These are phyloP conservation scores for Phytophthora megakarya DNA, from an alignment of 352 stramenopile genomes.

Conservation along the genomic window DNA sequence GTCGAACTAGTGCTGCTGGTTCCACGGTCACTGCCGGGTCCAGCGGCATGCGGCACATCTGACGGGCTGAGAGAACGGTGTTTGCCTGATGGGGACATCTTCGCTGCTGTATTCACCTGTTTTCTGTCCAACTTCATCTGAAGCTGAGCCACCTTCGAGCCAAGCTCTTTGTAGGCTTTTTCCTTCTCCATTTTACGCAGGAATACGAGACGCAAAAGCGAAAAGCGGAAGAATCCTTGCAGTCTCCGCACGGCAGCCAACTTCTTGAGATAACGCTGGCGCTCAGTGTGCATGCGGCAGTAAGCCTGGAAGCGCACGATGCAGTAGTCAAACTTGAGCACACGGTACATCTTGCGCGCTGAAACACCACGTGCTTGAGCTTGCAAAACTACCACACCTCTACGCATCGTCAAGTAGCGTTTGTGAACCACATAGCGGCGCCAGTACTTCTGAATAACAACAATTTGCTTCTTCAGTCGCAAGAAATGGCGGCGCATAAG, in stretches of 20 bases:
- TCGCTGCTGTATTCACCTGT: constrained; percentile 42
- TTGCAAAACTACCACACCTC: constrained; percentile 62
- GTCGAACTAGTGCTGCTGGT: constrained; percentile 40
- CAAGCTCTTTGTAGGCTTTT: constrained; percentile 74
- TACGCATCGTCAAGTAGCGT: constrained; percentile 56
- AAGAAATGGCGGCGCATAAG: constrained; percentile 60
- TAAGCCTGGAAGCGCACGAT: constrained; percentile 80
- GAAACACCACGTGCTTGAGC: constrained; percentile 57
- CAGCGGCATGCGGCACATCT: constrained; percentile 25
- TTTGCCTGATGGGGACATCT: constrained; percentile 52
- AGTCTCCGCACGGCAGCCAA: constrained; percentile 53
- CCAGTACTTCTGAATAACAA: constrained; percentile 80
- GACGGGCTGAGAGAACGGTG: constrained; percentile 33
- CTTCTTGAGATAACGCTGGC: constrained; percentile 60
- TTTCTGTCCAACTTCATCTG: constrained; percentile 76
- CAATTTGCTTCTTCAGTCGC: constrained; percentile 45
- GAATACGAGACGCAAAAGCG: constrained; percentile 74
- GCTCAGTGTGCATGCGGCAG: constrained; percentile 59
- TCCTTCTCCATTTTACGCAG: constrained; percentile 83
- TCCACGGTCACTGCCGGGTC: constrained; percentile 20
- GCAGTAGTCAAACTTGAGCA: constrained; percentile 79
- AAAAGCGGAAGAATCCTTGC: constrained; percentile 83
- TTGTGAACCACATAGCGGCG: constrained; percentile 68
- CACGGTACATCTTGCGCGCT: constrained; percentile 66
- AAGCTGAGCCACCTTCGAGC: constrained; percentile 72